Conservation (phyloP, 176 grass and related monocot genomes). For the maize (Zea mays) region Zm-B73-REFERENCE-NAM-5.0 NC_050097.1:134815501-134816000, state of each 20-base stretch:
- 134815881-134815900: constrained; percentile 2
- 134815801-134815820: constrained; percentile 17
- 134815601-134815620: constrained; percentile 16
- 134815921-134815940: not conserved
- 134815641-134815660: constrained; percentile 11
- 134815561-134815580: constrained; percentile 10
- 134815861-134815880: constrained; percentile 9
- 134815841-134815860: not conserved
- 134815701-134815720: constrained; percentile 7
- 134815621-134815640: constrained; percentile 11
- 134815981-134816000: constrained; percentile 20
- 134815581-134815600: constrained; percentile 12
- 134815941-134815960: not conserved
- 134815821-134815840: constrained; percentile 18
- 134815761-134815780: not conserved
- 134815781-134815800: not conserved
- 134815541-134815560: not conserved
- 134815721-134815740: not conserved
- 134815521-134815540: constrained; percentile 23
- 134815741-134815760: not conserved
- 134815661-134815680: not conserved
- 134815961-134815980: not conserved
- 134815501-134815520: not conserved
- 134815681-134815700: constrained; percentile 1
- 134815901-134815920: constrained; percentile 2